Evolutionary conservation across 2,329 filamentous ascomycete genomes (phyloP), one percentile per base, ranked within the genome.

Genomic region (Aspergillus versicolor): DNA sequence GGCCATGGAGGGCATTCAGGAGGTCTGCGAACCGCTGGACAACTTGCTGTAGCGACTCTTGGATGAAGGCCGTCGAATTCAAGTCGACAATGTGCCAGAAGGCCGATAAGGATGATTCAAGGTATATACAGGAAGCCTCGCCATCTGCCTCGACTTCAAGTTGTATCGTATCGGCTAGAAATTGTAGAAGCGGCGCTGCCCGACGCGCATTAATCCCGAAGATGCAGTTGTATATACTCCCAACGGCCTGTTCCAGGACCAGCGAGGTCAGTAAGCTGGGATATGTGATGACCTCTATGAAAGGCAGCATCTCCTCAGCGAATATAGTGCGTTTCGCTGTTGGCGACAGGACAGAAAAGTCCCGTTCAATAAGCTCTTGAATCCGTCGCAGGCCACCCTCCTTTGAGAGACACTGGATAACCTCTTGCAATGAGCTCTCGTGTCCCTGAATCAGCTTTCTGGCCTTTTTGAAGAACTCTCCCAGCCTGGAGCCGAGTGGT

Each of bases 221-320:
- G 11, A 81, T 62, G 60, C 74, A 73, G 32, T 73, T 79, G 65
- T 75, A 79, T 22, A 82, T 74, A 3, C 72, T 78, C 17, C 70
- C 74, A 12, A 80, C 66, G 2, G 72, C 65, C 13, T 70, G 66
- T 57, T 81, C 75, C 5, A 81, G 60, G 2, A 79, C 64, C 11
- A 77, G 57, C 0, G 78, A 81, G 5, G 69, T 69, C 22, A 77
- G 61, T 1, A 81, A 70, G 38, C 75, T 69, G 0, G 71, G 65
- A 58, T 79, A 68, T 1, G 77, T 73, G 27, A 81, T 67, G 5
- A 70, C 73, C 46, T 70, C 63, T 37, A 80, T 67, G 50, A 81
- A 75, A 0, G 77, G 77, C 12, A 79, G 59, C 24, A 77, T 65
- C 52, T 72, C 60, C 5, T 58, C 42, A 34, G 61, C 32, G 22